Evolutionary conservation across 148 eudicot genomes (phyloP).

Genomic region (Linanthus parryae): DNA sequence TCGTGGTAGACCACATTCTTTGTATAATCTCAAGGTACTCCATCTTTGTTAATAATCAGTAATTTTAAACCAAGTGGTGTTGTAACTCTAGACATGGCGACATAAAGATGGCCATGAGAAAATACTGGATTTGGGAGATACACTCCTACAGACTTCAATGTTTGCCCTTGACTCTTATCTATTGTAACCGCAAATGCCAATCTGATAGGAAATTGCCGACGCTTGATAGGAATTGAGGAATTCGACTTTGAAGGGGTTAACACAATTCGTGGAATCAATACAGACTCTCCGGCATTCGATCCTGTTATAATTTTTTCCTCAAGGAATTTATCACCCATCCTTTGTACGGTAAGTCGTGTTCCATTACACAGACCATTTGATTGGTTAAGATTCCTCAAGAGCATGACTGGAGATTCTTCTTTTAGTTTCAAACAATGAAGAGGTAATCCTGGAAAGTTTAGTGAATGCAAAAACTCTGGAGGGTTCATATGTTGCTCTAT

Average conservation of each 20-base stretch:
- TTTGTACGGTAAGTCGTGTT: not conserved
- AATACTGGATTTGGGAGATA: conserved; percentile 11
- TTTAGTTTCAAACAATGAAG: not conserved
- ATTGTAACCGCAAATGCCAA: conserved; percentile 8
- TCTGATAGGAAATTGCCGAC: conserved; percentile 7
- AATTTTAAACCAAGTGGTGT: not conserved
- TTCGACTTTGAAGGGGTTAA: not conserved
- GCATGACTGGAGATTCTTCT: not conserved
- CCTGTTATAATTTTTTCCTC: conserved; percentile 1
- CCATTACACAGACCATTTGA: not conserved
- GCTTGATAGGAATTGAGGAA: conserved; percentile 1
- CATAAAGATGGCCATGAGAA: conserved; percentile 9
- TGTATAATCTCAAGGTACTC: not conserved
- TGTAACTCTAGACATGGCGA: not conserved
- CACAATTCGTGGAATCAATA: not conserved
- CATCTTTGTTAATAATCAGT: not conserved
- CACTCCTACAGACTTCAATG: conserved; percentile 9
- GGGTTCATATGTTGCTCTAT: no score
- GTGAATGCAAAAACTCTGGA: not conserved
- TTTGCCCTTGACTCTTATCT: conserved; percentile 14
- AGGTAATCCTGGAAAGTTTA: not conserved
- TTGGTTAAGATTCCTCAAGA: not conserved
- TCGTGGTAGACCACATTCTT: conserved; percentile 15
- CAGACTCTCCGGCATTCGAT: not conserved
- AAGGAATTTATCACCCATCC: not conserved